phyloP scores from a whole-genome alignment of 2,329 filamentous ascomycete species.

The Akanthomyces muscarius region DNA sequence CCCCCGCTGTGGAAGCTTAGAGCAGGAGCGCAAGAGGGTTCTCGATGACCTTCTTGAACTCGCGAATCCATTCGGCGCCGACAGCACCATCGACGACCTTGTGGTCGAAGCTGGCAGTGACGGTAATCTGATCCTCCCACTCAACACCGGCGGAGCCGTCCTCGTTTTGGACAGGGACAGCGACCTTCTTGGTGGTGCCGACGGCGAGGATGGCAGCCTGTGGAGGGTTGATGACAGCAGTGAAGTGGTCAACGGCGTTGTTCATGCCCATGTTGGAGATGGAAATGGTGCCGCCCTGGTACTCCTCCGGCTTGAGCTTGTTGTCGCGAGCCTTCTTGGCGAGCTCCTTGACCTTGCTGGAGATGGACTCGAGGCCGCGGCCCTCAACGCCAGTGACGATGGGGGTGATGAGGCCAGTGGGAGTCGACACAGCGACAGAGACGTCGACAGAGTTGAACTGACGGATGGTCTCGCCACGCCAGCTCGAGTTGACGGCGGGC shows the following conservation, averaged over 20 bases:
- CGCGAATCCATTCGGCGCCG: conserved; percentile 92
- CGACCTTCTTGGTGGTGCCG: conserved; percentile 92
- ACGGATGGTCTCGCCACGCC: conserved; percentile 85
- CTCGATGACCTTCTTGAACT: conserved; percentile 96
- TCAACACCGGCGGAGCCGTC: conserved; percentile 71
- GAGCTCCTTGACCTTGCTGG: conserved; percentile 86
- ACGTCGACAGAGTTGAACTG: conserved; percentile 93
- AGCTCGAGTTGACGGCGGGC: conserved; percentile 91
- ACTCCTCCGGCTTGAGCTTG: conserved; percentile 99
- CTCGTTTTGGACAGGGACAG: conserved; percentile 78
- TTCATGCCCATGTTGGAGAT: conserved; percentile 99
- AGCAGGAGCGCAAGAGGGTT: conserved; percentile 93
- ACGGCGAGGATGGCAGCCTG: conserved; percentile 94
- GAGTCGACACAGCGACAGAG: conserved; percentile 91
- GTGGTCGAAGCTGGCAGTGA: conserved; percentile 97
- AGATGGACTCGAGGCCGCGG: conserved; percentile 86
- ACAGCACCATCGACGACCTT: conserved; percentile 97
- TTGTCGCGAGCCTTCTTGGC: conserved; percentile 93
- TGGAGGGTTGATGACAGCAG: conserved; percentile 97
- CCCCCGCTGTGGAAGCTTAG: conserved; percentile 44
- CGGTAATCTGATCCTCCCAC: conserved; percentile 96
- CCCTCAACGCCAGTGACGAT: conserved; percentile 88
- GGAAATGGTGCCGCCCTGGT: conserved; percentile 97
- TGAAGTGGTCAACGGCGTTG: conserved; percentile 90
- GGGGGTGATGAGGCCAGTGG: conserved; percentile 90